phyloP scores from a whole-genome alignment of 768 basidiomycete species.

The Auricularia heimuer region DNA sequence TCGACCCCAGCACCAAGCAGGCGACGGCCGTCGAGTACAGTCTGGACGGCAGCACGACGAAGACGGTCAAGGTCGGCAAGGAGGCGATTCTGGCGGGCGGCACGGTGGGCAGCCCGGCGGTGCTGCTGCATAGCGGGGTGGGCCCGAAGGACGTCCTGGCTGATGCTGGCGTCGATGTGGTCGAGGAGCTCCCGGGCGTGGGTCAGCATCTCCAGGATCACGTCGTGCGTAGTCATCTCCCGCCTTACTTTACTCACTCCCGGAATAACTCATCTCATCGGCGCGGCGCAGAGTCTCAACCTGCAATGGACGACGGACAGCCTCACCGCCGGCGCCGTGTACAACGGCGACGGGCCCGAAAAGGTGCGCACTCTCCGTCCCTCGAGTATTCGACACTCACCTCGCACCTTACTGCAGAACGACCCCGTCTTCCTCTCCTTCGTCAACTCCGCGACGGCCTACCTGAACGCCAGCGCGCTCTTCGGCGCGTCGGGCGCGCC shows the following conservation, averaged over 20 bases:
- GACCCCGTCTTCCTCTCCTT: constrained; percentile 35
- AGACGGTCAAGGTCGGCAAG: constrained; percentile 42
- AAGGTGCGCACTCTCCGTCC: too few species aligned
- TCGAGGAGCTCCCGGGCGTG: constrained; percentile 15
- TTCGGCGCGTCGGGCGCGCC: constrained; percentile 25
- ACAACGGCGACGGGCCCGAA: constrained; percentile 17
- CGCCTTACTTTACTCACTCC: neutral
- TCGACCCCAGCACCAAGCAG: constrained; percentile 20
- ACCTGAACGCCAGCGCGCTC: constrained; percentile 41
- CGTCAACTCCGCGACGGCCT: constrained; percentile 56
- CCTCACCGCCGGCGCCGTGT: constrained; percentile 16
- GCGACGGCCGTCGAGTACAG: constrained; percentile 43
- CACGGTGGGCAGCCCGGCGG: constrained; percentile 41
- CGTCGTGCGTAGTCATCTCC: constrained; percentile 4
- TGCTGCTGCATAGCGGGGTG: constrained; percentile 49
- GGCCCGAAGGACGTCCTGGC: constrained; percentile 44
- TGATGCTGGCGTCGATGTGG: constrained; percentile 29
- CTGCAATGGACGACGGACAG: neutral
- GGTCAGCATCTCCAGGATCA: constrained; percentile 18
- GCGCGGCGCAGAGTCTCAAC: neutral
- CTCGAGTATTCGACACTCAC: too few species aligned
- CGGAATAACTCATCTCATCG: neutral
- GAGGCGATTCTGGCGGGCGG: constrained; percentile 45
- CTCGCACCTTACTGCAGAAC: neutral
- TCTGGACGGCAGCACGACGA: constrained; percentile 18